Conservation (phyloP, 2,329 filamentous ascomycete species). For the Penicillium sp. region DNA sequence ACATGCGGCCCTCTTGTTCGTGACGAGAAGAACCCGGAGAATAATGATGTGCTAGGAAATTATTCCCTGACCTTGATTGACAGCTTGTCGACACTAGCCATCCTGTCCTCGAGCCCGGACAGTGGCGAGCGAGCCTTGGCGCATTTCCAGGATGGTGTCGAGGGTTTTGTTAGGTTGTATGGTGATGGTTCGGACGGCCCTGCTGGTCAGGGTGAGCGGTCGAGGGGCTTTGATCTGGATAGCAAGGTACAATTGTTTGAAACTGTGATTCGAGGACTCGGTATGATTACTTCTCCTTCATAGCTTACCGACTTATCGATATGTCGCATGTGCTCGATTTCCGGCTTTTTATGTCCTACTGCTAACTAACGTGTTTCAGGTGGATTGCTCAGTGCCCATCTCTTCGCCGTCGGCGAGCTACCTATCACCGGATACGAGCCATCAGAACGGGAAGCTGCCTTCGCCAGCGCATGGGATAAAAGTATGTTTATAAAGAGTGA, state of each 20-base stretch:
- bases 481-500: constrained; percentile 19
- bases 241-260: constrained; percentile 99
- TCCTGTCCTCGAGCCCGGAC: constrained; percentile 68
- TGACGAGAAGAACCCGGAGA: constrained; percentile 75
- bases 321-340: neutral
- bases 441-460: constrained; percentile 35
- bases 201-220: constrained; percentile 68
- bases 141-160: constrained; percentile 79
- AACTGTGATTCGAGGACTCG: constrained; percentile 83
- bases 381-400: constrained; percentile 84
- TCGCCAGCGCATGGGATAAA: constrained; percentile 46
- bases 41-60: constrained; percentile 95
- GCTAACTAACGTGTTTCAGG: constrained; percentile 47
- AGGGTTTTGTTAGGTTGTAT: constrained; percentile 75
- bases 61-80: constrained; percentile 96
- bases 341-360: neutral
- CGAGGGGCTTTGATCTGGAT: constrained; percentile 86
- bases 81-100: constrained; percentile 89
- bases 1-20: constrained; percentile 81
- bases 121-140: constrained; percentile 62
- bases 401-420: constrained; percentile 87
- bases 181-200: constrained; percentile 75
- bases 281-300: constrained; percentile 24
- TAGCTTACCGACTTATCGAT: neutral
- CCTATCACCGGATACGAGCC: constrained; percentile 79